These are phyloP conservation scores for Claviceps capensis DNA, from an alignment of 2,329 filamentous ascomycete species.

Conservation along the genomic window DNA sequence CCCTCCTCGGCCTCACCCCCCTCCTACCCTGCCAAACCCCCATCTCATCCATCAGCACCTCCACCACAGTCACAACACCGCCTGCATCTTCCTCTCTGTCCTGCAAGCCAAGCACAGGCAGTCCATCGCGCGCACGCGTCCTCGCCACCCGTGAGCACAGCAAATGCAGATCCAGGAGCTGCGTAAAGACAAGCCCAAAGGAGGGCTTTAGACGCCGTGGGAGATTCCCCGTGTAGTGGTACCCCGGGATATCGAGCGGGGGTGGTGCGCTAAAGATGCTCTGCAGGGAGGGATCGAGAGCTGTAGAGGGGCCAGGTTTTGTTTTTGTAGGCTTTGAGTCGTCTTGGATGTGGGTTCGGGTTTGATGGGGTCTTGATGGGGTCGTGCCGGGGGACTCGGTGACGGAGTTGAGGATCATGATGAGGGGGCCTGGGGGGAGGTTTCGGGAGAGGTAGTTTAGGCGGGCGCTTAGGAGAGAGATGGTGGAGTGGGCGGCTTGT, in stretches of 20 bases:
- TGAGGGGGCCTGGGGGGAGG: conserved; percentile 27
- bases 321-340: not conserved
- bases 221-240: conserved; percentile 8
- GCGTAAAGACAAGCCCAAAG: conserved; percentile 40
- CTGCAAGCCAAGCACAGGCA: too few species aligned
- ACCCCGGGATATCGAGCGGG: conserved; percentile 9
- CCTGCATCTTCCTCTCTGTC: not conserved
- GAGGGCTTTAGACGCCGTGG: conserved; percentile 28
- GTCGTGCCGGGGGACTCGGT: not conserved
- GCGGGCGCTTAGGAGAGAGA: conserved; percentile 33
- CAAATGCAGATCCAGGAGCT: conserved; percentile 41
- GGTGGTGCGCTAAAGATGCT: conserved; percentile 32
- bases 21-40: conserved; percentile 28
- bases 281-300: conserved; percentile 30
- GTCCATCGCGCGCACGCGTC: conserved; percentile 17
- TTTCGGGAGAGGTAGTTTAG: conserved; percentile 32
- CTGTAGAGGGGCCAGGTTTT: not conserved
- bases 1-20: conserved; percentile 21
- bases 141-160: conserved; percentile 33
- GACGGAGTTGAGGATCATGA: conserved; percentile 39
- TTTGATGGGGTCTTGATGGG: not conserved
- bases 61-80: conserved; percentile 27
- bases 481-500: conserved; percentile 30
- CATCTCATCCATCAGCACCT: conserved; percentile 37
- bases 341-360: too few species aligned